Evolutionary conservation across 345 rosid species (phyloP), one percentile per base, ranked within the genome.

Genomic region (Cardamine occulta): DNA sequence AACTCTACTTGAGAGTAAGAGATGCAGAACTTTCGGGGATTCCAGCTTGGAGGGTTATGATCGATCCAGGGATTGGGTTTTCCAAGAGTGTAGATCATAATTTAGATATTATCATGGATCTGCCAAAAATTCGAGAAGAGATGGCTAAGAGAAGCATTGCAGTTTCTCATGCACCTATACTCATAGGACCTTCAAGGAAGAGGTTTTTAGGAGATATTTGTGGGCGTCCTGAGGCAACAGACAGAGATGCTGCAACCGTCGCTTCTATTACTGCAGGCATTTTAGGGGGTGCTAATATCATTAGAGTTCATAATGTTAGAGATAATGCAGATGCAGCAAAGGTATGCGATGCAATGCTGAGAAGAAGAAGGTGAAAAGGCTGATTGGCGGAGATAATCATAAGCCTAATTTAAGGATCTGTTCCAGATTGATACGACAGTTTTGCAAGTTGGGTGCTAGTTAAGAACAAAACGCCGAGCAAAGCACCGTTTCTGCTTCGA

Each of bases 21-120:
- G 87, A 90, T 67, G 99, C 96, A 6, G 98, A 95, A 70, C 37
- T 82, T 28, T 80, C 87, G 0, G 98, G 99, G 37, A 79, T 92
- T 74, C 97, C 97, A 9, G 86, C 97, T 54, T 95, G 99, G 98
- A 89, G 94, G 80, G 84, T 95, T 66, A 86, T 95, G 47, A 77
- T 85, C 17, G 97, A 92, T 80, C 96, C 97, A 12, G 98, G 98
- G 70, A 75, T 95, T 35, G 98, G 99, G 53, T 95, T 95, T 65
- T 95, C 98, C 19, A 95, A 95, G 87, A 83, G 75, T 11, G 78
- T 86, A 3, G 82, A 85, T 70, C 87, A 95, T 4, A 92, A 89
- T 79, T 62, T 95, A 77, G 92, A 90, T 73, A 80, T 95, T 35
- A 89, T 95, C 5, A 66, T 17, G 44, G 86, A 90, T 2, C 78